Evolutionary conservation across 2,329 filamentous ascomycete species (phyloP).

Genomic region (Trichoderma aggressivum): DNA sequence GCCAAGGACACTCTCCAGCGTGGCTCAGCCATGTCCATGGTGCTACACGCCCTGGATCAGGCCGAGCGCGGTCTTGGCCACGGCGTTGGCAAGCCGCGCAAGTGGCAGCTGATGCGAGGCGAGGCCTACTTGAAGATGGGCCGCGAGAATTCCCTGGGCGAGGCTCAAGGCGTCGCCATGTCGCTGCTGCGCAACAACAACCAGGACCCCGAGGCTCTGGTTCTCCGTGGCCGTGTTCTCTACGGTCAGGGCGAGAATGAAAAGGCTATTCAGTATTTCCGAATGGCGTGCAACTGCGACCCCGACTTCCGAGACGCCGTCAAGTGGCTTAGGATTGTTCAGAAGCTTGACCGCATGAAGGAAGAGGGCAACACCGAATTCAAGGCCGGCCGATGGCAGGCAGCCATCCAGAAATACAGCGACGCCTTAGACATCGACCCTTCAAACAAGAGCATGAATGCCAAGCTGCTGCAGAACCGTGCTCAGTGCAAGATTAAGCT

Average conservation of each 20-base stretch:
- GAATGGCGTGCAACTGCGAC: conserved; percentile 83
- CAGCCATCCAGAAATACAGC: conserved; percentile 81
- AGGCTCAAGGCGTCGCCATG: conserved; percentile 92
- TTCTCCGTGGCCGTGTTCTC: conserved; percentile 80
- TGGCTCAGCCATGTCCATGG: conserved; percentile 84
- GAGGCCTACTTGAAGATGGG: conserved; percentile 93
- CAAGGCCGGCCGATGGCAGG: conserved; percentile 76
- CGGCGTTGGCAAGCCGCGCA: conserved; percentile 76
- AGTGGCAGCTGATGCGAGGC: conserved; percentile 90
- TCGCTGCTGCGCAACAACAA: conserved; percentile 78
- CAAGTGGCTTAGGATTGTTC: conserved; percentile 83
- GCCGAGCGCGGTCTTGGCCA: conserved; percentile 76
- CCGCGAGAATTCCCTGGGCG: conserved; percentile 80
- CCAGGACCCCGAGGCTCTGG: conserved; percentile 89
- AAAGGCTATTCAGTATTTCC: conserved; percentile 88
- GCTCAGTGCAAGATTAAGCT: conserved; percentile 80
- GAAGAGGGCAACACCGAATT: conserved; percentile 88
- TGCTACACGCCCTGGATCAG: conserved; percentile 84
- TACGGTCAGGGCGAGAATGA: conserved; percentile 94
- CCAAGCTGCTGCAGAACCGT: conserved; percentile 91
- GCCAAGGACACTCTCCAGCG: conserved; percentile 73
- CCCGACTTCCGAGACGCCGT: conserved; percentile 87
- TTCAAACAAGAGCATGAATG: conserved; percentile 84
- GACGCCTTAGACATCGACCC: conserved; percentile 83
- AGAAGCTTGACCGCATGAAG: conserved; percentile 90